Conservation (phyloP, 225 moss, liverwort and hornwort genomes). For the Bryum argenteum region DNA sequence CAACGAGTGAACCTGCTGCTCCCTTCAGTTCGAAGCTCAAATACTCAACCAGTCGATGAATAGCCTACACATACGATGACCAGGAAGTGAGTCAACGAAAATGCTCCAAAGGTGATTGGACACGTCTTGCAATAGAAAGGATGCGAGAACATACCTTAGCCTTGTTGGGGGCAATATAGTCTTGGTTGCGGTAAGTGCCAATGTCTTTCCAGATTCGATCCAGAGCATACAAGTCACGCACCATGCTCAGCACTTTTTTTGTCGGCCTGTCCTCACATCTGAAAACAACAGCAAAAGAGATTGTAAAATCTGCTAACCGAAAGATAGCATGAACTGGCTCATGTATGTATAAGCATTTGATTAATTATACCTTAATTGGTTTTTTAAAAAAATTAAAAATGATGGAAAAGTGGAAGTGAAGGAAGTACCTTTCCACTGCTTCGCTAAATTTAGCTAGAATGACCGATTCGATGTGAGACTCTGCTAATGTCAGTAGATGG, state of each 20-base stretch:
- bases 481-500: slow-evolving; percentile 76
- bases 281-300: slow-evolving; percentile 18
- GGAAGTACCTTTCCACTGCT: slow-evolving; percentile 58
- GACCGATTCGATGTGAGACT: slow-evolving; percentile 88
- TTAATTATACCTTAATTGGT: no score
- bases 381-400: no score
- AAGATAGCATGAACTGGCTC: no score
- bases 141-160: slow-evolving; percentile 52
- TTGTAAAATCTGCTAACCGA: not conserved
- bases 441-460: slow-evolving; percentile 75
- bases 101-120: not conserved
- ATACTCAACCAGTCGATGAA: slow-evolving; percentile 75
- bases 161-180: slow-evolving; percentile 86
- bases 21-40: slow-evolving; percentile 69
- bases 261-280: slow-evolving; percentile 76
- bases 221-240: slow-evolving; percentile 77
- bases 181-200: slow-evolving; percentile 85
- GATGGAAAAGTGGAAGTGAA: not conserved
- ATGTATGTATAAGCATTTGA: no score
- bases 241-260: slow-evolving; percentile 58
- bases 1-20: slow-evolving; percentile 65
- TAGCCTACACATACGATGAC: slow-evolving; percentile 50
- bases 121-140: not conserved
- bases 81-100: not conserved
- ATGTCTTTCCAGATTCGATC: slow-evolving; percentile 92